phyloP scores from a whole-genome alignment of 495 filamentous ascomycete species.

The Lophiostoma macrostomum region DNA sequence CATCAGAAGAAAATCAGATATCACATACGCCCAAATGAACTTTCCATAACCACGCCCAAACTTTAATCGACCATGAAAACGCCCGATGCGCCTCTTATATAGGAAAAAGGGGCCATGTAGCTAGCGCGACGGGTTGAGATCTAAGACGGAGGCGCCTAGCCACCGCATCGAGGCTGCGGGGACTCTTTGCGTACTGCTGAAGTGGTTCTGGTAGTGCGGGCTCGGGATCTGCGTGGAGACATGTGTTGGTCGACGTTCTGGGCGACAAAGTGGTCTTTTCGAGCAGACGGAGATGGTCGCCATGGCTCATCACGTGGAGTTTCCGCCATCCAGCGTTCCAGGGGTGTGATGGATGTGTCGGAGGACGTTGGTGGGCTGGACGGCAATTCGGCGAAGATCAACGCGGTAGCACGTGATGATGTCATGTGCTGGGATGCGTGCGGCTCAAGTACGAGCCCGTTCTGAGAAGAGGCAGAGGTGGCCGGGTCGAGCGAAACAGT shows the following conservation, averaged over 20 bases:
- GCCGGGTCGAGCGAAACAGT: too few species aligned
- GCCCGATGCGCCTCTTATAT: too few species aligned
- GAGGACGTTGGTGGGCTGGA: not conserved
- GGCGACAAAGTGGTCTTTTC: not conserved
- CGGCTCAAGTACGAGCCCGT: not conserved
- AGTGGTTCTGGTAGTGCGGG: not conserved
- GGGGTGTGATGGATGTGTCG: not conserved
- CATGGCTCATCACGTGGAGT: slow-evolving; percentile 5
- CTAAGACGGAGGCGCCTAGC: too few species aligned
- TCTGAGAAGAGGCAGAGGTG: not conserved
- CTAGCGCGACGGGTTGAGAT: too few species aligned
- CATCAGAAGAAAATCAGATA: too few species aligned
- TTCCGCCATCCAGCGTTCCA: not conserved
- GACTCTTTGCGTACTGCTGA: not conserved
- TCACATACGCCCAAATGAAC: too few species aligned
- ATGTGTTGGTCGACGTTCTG: not conserved
- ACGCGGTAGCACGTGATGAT: slow-evolving; percentile 9
- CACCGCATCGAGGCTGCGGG: not conserved
- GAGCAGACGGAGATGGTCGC: not conserved
- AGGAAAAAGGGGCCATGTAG: too few species aligned
- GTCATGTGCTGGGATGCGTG: not conserved
- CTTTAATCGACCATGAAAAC: too few species aligned
- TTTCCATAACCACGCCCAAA: too few species aligned
- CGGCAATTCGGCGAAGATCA: not conserved
- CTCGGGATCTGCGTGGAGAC: not conserved